A percentile compares a stretch with the other conserved stretches of the same genome.
These are phyloP conservation scores for Homolaphlyctis polyrhiza DNA, from an alignment of 371 early-diverging fungal species.

Conservation along the genomic window DNA sequence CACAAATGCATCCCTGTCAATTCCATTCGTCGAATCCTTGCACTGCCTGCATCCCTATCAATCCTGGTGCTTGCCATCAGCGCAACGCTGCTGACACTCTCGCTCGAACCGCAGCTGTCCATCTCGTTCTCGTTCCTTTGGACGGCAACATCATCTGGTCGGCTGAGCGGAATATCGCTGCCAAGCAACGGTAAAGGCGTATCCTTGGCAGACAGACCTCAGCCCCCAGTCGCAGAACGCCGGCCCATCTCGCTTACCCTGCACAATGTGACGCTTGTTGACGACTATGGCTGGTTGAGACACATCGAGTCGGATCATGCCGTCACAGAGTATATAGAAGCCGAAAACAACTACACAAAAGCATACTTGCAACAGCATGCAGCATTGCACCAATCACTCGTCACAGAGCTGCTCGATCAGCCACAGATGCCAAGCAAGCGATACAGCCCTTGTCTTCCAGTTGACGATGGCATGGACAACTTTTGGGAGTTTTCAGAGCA, in stretches of 20 bases:
- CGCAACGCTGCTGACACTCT: too few relatives aligned
- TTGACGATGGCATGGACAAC: not conserved
- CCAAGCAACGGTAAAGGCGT: too few relatives aligned
- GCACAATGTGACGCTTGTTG: slow-evolving; percentile 27
- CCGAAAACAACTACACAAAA: slow-evolving; percentile 35
- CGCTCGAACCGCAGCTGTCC: too few relatives aligned
- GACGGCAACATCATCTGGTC: too few relatives aligned
- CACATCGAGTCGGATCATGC: slow-evolving; percentile 31
- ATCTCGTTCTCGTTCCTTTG: too few relatives aligned
- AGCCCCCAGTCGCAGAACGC: slow-evolving; percentile 26
- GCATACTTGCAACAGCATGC: slow-evolving; percentile 2
- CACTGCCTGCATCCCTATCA: too few relatives aligned
- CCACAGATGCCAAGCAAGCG: not conserved
- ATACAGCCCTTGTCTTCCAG: not conserved
- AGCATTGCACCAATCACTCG: too few relatives aligned
- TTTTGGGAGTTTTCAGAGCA: slow-evolving; percentile 19
- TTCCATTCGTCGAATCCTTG: too few relatives aligned
- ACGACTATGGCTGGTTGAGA: slow-evolving; percentile 44
- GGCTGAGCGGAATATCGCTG: too few relatives aligned
- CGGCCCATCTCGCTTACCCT: slow-evolving; percentile 25
- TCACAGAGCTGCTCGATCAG: slow-evolving; percentile 1
- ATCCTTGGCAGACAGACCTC: too few relatives aligned
- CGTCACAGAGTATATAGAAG: slow-evolving; percentile 30
- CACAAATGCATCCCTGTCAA: too few relatives aligned
- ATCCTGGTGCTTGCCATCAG: too few relatives aligned